These are phyloP conservation scores for Picea abies DNA, from an alignment of 83 land plant genomes.

Conservation along the genomic window DNA sequence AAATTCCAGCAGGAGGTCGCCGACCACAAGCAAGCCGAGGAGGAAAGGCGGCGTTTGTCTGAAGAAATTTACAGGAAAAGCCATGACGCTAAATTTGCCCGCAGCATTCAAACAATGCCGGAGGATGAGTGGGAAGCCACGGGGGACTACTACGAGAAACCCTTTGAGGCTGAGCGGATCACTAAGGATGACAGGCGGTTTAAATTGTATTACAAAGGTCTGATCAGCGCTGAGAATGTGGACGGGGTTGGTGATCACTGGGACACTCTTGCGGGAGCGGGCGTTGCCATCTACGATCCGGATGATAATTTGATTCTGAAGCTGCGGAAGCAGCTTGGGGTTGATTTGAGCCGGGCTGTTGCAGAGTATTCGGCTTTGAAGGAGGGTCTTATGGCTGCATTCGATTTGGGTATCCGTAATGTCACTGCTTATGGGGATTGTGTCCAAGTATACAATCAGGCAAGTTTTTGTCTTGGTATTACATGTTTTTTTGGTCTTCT, in stretches of 20 bases:
- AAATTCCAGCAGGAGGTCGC: background rate
- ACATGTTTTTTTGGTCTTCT: too few relatives aligned
- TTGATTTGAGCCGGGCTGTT: background rate
- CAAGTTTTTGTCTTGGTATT: too few relatives aligned
- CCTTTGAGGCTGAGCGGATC: background rate
- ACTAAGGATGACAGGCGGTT: background rate
- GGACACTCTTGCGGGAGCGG: constrained; percentile 13
- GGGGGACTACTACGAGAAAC: background rate
- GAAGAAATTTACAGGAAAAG: background rate
- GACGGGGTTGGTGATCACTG: background rate
- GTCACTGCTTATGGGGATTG: constrained; percentile 1
- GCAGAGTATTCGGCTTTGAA: constrained; percentile 9
- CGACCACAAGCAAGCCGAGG: background rate
- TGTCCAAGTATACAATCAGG: constrained; percentile 13
- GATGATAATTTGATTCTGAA: background rate
- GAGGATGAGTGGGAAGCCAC: constrained; percentile 25
- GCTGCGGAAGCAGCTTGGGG: background rate
- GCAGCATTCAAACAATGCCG: constrained; percentile 12
- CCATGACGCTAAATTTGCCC: constrained; percentile 27
- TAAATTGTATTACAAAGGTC: constrained; percentile 24
- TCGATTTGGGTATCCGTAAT: background rate
- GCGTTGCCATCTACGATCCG: constrained; percentile 25
- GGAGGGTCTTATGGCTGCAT: background rate
- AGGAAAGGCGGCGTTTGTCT: background rate
- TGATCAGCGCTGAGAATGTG: constrained; percentile 3